Evolutionary conservation across 1,139 yeast genomes (phyloP).

Genomic region (Debaryomyces coudertii): DNA sequence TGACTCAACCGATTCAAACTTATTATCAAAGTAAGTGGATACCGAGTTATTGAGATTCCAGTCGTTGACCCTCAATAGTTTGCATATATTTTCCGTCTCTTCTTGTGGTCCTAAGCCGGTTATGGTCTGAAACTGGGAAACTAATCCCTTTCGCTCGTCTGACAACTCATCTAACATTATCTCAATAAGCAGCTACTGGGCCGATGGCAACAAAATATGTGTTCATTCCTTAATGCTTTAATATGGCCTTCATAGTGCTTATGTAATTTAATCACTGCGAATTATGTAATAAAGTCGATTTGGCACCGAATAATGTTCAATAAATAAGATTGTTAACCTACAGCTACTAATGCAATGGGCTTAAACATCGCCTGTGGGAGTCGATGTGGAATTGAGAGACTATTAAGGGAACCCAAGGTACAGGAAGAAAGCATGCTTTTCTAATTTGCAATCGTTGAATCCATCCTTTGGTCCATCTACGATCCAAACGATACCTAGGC

Average conservation of each 20-base stretch:
- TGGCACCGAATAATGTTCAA: no score
- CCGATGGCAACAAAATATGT: background rate
- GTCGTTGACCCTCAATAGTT: conserved; percentile 44
- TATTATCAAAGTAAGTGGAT: conserved; percentile 54
- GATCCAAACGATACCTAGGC: background rate
- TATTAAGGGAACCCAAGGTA: no score
- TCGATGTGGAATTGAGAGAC: no score
- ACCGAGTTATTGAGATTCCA: conserved; percentile 56
- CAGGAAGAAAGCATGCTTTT: no score
- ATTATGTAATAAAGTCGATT: no score
- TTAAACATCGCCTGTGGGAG: no score
- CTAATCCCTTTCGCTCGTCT: conserved; percentile 12
- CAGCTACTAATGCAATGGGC: no score
- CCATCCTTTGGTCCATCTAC: no score
- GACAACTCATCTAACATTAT: conserved; percentile 10
- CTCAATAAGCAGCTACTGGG: background rate
- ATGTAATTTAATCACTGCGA: no score
- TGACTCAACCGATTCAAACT: conserved; percentile 34
- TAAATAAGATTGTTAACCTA: no score
- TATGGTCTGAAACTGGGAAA: conserved; percentile 49
- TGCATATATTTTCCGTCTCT: conserved; percentile 36
- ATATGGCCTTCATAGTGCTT: background rate
- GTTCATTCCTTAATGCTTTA: background rate
- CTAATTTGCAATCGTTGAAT: no score
- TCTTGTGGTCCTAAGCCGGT: conserved; percentile 43